Evolutionary conservation across 129 eudicot species (phyloP).

Genomic region (Helianthus tuberosus): DNA sequence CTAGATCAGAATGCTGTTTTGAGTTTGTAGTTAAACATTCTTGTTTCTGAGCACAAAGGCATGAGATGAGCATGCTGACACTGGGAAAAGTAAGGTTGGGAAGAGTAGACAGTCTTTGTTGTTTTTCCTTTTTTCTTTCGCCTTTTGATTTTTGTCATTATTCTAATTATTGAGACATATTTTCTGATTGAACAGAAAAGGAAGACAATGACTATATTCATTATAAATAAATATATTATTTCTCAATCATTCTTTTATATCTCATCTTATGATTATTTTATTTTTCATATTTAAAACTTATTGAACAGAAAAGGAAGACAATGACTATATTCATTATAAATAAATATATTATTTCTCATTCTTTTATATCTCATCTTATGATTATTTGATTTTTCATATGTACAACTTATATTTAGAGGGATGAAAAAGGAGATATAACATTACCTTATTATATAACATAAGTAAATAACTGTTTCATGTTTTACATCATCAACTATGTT

Average conservation of each 20-base stretch:
- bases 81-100: slow-evolving; percentile 41
- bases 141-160: slow-evolving; percentile 45
- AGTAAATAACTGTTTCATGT: background rate
- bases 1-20: slow-evolving; percentile 25
- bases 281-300: no score
- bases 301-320: no score
- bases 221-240: background rate
- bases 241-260: background rate
- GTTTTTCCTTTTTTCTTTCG: slow-evolving; percentile 42
- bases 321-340: slow-evolving; percentile 11
- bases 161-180: slow-evolving; percentile 45
- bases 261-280: background rate
- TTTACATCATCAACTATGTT: background rate
- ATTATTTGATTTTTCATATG: background rate
- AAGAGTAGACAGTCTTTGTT: slow-evolving; percentile 50
- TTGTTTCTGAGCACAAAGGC: slow-evolving; percentile 35
- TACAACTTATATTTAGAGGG: background rate
- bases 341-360: background rate
- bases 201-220: slow-evolving; percentile 36
- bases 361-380: background rate
- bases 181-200: slow-evolving; percentile 39
- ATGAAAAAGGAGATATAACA: background rate
- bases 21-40: slow-evolving; percentile 44
- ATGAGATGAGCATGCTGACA: slow-evolving; percentile 52
- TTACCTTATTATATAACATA: background rate